A percentile compares a stretch with the other conserved stretches of the same genome.
Evolutionary conservation across 1,284 basidiomycete genomes (phyloP).

Genomic region (Fomitopsis betulina): DNA sequence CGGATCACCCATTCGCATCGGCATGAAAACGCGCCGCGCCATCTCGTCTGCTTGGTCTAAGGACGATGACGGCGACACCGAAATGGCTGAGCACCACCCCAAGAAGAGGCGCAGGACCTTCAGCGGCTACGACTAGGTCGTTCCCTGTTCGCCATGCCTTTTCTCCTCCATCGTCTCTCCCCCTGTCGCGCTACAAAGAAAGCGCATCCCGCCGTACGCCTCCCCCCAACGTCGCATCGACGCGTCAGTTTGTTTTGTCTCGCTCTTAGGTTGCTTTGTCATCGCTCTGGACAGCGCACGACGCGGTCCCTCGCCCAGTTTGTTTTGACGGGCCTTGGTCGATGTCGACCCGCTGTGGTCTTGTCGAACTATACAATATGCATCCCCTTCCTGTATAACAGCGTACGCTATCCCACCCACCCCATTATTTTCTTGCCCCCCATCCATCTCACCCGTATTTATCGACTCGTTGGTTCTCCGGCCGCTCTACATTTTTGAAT

Average conservation of each 20-base stretch:
- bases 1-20: constrained; percentile 11
- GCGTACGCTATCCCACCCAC: background rate
- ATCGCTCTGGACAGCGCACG: constrained; percentile 1
- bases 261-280: background rate
- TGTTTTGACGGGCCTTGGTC: background rate
- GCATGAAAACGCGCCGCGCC: constrained; percentile 22
- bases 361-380: background rate
- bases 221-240: background rate
- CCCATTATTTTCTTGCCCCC: constrained; percentile 2
- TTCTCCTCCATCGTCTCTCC: background rate
- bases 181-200: background rate
- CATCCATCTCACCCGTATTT: constrained; percentile 3
- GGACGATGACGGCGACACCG: constrained; percentile 16
- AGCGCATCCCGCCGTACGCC: background rate
- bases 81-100: constrained; percentile 17
- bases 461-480: background rate
- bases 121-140: constrained; percentile 15
- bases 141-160: background rate
- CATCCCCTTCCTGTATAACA: background rate
- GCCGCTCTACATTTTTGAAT: constrained; percentile 2
- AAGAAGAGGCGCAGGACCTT: constrained; percentile 27
- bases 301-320: background rate
- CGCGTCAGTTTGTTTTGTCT: background rate
- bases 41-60: constrained; percentile 13
- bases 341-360: background rate